Conservation (phyloP, 805 yeast species). For the Yarrowia keelungensis region DNA sequence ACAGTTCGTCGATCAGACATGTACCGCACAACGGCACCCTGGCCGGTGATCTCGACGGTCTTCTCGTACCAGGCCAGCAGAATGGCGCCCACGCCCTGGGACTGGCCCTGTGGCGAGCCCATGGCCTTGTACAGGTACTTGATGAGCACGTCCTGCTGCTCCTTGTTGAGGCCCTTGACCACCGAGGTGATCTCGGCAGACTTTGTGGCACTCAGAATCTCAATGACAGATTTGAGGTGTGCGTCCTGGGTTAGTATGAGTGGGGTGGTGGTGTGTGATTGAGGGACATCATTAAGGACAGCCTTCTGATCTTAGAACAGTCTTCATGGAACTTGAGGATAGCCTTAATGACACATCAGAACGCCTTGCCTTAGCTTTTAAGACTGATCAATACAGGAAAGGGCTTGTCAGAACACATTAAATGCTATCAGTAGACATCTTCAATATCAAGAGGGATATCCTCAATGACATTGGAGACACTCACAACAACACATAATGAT, state of each 20-base stretch:
- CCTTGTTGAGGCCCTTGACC: constrained; percentile 63
- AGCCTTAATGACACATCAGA: no score
- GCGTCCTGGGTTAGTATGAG: constrained; percentile 47
- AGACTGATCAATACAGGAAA: no score
- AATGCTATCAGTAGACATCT: no score
- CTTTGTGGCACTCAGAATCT: constrained; percentile 70
- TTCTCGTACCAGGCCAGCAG: constrained; percentile 92
- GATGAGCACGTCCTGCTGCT: constrained; percentile 76
- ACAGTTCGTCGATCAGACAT: constrained; percentile 85
- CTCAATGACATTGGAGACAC: no score
- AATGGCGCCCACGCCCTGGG: constrained; percentile 85
- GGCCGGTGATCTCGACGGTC: constrained; percentile 81
- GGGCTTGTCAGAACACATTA: no score
- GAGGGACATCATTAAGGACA: no score
- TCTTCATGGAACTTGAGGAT: no score
- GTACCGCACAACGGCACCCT: constrained; percentile 86
- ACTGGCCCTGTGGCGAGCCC: constrained; percentile 65
- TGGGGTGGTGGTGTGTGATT: no score
- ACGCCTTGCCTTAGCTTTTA: no score
- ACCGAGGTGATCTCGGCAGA: constrained; percentile 70
- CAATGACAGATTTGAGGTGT: constrained; percentile 66
- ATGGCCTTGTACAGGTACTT: constrained; percentile 88
- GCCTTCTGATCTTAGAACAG: no score
- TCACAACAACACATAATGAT: no score
- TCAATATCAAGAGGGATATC: no score